phyloP scores from a whole-genome alignment of 768 basidiomycete genomes.

The Leccinum obscurum region DNA sequence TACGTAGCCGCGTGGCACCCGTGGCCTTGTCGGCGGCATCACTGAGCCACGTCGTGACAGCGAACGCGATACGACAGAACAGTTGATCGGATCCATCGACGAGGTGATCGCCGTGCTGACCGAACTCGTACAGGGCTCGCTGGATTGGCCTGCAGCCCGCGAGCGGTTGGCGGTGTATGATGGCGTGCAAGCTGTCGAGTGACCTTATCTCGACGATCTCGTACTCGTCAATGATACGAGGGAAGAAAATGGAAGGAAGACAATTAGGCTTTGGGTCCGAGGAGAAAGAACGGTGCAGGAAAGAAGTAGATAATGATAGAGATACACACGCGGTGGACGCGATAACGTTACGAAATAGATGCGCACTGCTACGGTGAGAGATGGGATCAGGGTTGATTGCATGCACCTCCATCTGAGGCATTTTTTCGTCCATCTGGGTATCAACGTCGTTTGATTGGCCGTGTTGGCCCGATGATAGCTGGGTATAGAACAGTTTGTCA shows the following conservation, averaged over 20 bases:
- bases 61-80: constrained; percentile 93
- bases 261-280: constrained; percentile 18
- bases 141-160: constrained; percentile 80
- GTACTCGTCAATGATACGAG: neutral
- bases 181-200: constrained; percentile 84
- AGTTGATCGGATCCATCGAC: constrained; percentile 88
- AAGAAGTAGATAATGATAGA: neutral
- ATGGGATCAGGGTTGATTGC: constrained; percentile 5
- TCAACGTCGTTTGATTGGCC: neutral
- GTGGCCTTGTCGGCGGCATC: neutral
- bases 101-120: constrained; percentile 81
- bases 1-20: constrained; percentile 38
- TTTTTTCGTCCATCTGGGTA: neutral
- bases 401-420: neutral
- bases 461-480: neutral
- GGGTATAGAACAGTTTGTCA: neutral
- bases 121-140: constrained; percentile 71
- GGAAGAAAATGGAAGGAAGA: neutral
- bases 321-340: neutral
- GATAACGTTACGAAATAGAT: neutral
- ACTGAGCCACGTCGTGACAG: constrained; percentile 39
- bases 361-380: neutral
- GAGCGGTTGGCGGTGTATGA: constrained; percentile 73
- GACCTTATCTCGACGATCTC: neutral
- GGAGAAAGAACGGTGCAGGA: constrained; percentile 6